These are phyloP conservation scores for Entoloma clypeatum DNA, from an alignment of 1,284 basidiomycete species.

Conservation along the genomic window DNA sequence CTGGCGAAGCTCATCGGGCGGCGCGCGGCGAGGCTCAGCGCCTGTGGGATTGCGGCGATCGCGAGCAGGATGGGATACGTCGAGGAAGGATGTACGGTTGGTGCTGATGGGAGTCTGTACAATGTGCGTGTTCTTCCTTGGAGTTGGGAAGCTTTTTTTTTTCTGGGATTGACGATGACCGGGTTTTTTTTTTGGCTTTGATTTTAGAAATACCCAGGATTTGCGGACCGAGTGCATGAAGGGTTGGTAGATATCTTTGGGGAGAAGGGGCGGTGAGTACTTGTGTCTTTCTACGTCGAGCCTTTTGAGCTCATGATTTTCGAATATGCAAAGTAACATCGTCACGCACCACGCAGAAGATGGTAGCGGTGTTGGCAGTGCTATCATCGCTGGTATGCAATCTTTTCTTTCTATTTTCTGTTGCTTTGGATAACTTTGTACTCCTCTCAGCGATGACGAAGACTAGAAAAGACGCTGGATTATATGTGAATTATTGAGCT, in stretches of 20 bases:
- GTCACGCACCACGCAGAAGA: constrained; percentile 91
- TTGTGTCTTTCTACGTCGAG: not conserved
- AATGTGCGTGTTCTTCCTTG: constrained; percentile 82
- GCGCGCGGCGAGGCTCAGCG: constrained; percentile 82
- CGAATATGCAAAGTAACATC: constrained; percentile 58
- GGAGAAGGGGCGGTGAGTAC: constrained; percentile 79
- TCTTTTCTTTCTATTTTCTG: constrained; percentile 1
- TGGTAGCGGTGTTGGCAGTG: constrained; percentile 93
- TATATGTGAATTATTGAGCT: too few relatives aligned
- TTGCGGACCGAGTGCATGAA: constrained; percentile 85
- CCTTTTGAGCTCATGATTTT: not conserved
- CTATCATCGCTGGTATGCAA: constrained; percentile 84
- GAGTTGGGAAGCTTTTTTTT: too few relatives aligned
- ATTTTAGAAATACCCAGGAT: constrained; percentile 90
- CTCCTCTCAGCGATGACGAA: constrained; percentile 30
- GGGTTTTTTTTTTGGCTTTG: constrained; percentile 9
- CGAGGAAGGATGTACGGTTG: constrained; percentile 85
- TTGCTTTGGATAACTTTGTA: not conserved
- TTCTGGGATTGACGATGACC: not conserved
- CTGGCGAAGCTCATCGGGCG: constrained; percentile 88
- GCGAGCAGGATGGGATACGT: constrained; percentile 90
- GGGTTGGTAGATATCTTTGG: constrained; percentile 91
- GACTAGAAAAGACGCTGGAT: constrained; percentile 26
- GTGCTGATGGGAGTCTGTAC: constrained; percentile 90
- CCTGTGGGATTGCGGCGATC: constrained; percentile 94